Percentiles rank a stretch among this genome's conserved stretches.
These are phyloP conservation scores for Madurella fahalii DNA, from an alignment of 2,329 filamentous ascomycete genomes.

Conservation along the genomic window DNA sequence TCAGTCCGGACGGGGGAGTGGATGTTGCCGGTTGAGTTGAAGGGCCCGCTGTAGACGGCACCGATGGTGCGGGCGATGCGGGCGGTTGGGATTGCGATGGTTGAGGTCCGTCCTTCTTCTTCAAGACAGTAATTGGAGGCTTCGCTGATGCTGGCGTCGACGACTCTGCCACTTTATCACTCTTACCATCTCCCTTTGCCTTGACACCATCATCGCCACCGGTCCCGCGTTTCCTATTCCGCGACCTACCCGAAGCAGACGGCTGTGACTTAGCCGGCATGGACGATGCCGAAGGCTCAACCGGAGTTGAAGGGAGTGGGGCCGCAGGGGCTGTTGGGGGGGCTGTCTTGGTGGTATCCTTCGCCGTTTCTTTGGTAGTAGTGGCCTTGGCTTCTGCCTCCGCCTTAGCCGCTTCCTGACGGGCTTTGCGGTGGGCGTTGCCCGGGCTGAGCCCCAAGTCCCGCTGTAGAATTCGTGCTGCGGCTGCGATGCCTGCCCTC, in stretches of 20 bases:
- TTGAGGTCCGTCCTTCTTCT: constrained; percentile 33
- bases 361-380: constrained; percentile 32
- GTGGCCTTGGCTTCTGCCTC: constrained; percentile 44
- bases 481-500: constrained; percentile 57
- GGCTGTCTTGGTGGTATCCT: constrained; percentile 23
- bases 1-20: constrained; percentile 26
- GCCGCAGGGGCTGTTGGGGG: constrained; percentile 3
- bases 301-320: constrained; percentile 6
- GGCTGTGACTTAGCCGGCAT: constrained; percentile 9
- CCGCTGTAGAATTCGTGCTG: constrained; percentile 61
- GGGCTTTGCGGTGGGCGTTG: constrained; percentile 57
- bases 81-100: constrained; percentile 9
- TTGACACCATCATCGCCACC: constrained; percentile 18
- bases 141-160: constrained; percentile 25
- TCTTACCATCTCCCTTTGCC: constrained; percentile 29
- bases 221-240: constrained; percentile 23
- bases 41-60: constrained; percentile 26
- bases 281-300: constrained; percentile 9
- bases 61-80: constrained; percentile 21
- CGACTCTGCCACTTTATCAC: constrained; percentile 26
- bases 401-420: constrained; percentile 55
- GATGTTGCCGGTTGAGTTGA: constrained; percentile 21
- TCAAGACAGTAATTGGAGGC: constrained; percentile 35
- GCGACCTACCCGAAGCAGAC: constrained; percentile 19
- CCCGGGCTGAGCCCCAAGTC: constrained; percentile 62